Conservation (phyloP, 257 asterid genomes). For the Leptodermis oblonga region DNA sequence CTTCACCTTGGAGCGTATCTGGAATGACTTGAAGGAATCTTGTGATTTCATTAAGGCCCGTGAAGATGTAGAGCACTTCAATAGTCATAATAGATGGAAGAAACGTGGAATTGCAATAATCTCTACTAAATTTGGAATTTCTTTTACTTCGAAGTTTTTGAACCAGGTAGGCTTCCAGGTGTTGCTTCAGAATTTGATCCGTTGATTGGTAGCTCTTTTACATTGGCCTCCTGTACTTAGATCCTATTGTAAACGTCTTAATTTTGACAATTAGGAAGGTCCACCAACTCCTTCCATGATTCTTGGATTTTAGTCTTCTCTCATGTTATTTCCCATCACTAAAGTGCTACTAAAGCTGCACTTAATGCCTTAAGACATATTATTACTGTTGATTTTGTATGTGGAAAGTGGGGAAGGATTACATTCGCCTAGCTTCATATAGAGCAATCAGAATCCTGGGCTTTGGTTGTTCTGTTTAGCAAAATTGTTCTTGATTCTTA, state of each 20-base stretch:
- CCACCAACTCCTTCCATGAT: not conserved
- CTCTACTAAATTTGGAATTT: slow-evolving; percentile 92
- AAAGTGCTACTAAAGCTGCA: not conserved
- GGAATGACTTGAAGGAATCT: slow-evolving; percentile 75
- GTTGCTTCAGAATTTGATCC: no score
- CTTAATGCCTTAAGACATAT: no score
- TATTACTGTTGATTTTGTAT: not conserved
- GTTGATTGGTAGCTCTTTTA: no score
- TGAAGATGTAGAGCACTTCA: slow-evolving; percentile 64
- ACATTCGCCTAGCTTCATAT: not conserved
- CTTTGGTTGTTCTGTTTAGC: not conserved
- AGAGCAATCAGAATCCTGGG: not conserved
- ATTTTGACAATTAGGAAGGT: not conserved
- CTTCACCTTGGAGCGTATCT: slow-evolving; percentile 67
- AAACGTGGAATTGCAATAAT: slow-evolving; percentile 85
- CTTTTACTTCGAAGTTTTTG: slow-evolving; percentile 84
- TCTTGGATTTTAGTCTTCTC: not conserved
- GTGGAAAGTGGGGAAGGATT: not conserved
- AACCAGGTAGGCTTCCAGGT: slow-evolving; percentile 66
- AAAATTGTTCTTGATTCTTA: not conserved
- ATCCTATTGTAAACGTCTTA: no score
- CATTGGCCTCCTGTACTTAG: not conserved
- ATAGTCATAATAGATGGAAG: slow-evolving; percentile 70
- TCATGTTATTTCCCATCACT: not conserved
- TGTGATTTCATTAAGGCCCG: slow-evolving; percentile 44